These are phyloP conservation scores for Penicillium roqueforti DNA, from an alignment of 495 filamentous ascomycete genomes.

Conservation along the genomic window DNA sequence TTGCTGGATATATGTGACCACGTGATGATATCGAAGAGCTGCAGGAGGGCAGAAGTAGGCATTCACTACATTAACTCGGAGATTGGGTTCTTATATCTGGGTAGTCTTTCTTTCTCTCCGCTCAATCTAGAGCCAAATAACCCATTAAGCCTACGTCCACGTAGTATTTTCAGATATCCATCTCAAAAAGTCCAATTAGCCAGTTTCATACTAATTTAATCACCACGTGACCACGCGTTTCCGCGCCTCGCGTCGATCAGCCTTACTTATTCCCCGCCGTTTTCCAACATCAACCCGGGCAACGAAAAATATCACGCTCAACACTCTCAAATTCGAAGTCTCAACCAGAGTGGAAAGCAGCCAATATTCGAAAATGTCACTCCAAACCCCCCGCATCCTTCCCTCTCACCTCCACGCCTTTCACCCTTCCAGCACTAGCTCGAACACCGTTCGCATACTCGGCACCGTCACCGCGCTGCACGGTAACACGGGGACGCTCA, in stretches of 20 bases:
- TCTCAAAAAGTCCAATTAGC: neutral
- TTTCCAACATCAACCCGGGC: neutral
- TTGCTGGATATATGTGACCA: conserved; percentile 27
- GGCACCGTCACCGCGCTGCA: conserved; percentile 78
- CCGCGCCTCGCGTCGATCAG: conserved; percentile 21
- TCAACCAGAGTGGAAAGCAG: conserved; percentile 1
- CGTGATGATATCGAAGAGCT: conserved; percentile 10
- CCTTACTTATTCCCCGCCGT: neutral
- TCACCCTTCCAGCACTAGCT: conserved; percentile 39
- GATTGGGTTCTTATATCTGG: neutral
- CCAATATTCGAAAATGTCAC: conserved; percentile 34
- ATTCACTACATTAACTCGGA: neutral
- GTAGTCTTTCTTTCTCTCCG: neutral
- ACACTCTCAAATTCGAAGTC: neutral
- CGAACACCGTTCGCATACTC: conserved; percentile 69
- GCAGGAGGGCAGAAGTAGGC: neutral
- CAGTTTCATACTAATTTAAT: conserved; percentile 2
- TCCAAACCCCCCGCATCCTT: conserved; percentile 67
- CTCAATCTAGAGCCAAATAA: neutral
- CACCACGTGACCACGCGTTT: conserved; percentile 30
- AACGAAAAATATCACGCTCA: neutral
- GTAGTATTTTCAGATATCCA: neutral
- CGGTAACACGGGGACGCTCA: conserved; percentile 77
- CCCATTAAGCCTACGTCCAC: neutral
- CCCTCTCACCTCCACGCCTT: conserved; percentile 64